Evolutionary conservation across 169 alveolate genomes (phyloP).

Genomic region (Plasmodium relictum): DNA sequence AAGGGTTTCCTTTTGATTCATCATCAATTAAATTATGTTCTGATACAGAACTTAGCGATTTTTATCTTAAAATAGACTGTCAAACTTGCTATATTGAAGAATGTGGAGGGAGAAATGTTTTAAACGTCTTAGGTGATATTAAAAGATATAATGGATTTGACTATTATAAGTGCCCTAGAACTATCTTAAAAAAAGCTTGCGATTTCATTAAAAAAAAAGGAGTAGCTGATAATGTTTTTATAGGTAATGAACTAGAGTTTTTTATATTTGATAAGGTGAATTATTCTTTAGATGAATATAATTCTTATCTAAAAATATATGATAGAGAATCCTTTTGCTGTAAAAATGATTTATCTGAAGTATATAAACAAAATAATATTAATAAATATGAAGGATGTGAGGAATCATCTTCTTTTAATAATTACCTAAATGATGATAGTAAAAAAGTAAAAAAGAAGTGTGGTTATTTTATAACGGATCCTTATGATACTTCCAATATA

Average conservation of each 20-base stretch:
- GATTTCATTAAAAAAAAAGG: constrained; percentile 43
- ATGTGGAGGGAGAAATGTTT: constrained; percentile 54
- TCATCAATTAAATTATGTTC: constrained; percentile 82
- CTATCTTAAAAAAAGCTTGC: constrained; percentile 60
- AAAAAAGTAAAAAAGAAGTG: constrained; percentile 77
- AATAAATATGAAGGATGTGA: not conserved
- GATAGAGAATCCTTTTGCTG: constrained; percentile 70
- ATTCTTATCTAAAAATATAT: constrained; percentile 73
- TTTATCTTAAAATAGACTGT: constrained; percentile 77
- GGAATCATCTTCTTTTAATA: not conserved
- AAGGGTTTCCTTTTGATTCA: constrained; percentile 84
- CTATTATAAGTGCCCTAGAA: constrained; percentile 78
- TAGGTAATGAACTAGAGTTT: constrained; percentile 89
- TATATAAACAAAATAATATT: constrained; percentile 77
- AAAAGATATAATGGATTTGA: constrained; percentile 72
- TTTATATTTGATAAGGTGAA: constrained; percentile 85
- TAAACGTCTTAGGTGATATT: constrained; percentile 79
- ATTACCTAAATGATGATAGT: constrained; percentile 45
- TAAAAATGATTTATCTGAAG: constrained; percentile 68
- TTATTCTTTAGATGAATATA: constrained; percentile 77
- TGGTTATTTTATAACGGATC: constrained; percentile 83
- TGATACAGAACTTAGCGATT: constrained; percentile 78
- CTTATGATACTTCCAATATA: constrained; percentile 80
- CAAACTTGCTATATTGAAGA: constrained; percentile 80
- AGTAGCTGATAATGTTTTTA: constrained; percentile 67